These are phyloP conservation scores for Erysimum cheiri DNA, from an alignment of 441 rosid genomes.

Conservation along the genomic window DNA sequence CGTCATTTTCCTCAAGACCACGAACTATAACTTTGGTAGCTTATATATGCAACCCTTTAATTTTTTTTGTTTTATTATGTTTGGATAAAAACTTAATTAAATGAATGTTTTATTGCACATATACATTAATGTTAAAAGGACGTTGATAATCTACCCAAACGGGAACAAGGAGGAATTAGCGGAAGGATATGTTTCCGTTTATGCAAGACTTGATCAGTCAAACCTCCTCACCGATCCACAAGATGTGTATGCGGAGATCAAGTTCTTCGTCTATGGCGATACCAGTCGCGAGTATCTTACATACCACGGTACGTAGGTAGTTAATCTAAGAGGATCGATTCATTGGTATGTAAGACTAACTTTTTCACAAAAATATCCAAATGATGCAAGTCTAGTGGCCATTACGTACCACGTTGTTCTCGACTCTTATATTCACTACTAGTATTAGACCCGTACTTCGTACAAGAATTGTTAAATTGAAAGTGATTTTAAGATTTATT, in stretches of 20 bases:
- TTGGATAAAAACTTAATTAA: too few species aligned
- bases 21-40: background rate
- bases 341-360: background rate
- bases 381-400: too few species aligned
- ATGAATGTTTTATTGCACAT: too few species aligned
- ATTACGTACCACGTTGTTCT: too few species aligned
- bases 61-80: background rate
- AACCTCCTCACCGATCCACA: background rate
- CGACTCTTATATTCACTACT: too few species aligned
- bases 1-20: background rate
- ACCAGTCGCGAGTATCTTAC: background rate
- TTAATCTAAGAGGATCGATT: background rate
- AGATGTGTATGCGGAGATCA: constrained; percentile 36
- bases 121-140: constrained; percentile 20
- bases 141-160: constrained; percentile 32
- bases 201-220: constrained; percentile 20
- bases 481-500: too few species aligned
- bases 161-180: background rate
- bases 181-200: background rate
- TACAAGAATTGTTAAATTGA: too few species aligned
- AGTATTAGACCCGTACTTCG: too few species aligned
- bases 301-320: background rate
- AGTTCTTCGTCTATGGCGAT: constrained; percentile 17
- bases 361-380: background rate
- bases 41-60: background rate